These are phyloP conservation scores for Scedosporium dehoogii DNA, from an alignment of 2,329 filamentous ascomycete genomes.

Conservation along the genomic window DNA sequence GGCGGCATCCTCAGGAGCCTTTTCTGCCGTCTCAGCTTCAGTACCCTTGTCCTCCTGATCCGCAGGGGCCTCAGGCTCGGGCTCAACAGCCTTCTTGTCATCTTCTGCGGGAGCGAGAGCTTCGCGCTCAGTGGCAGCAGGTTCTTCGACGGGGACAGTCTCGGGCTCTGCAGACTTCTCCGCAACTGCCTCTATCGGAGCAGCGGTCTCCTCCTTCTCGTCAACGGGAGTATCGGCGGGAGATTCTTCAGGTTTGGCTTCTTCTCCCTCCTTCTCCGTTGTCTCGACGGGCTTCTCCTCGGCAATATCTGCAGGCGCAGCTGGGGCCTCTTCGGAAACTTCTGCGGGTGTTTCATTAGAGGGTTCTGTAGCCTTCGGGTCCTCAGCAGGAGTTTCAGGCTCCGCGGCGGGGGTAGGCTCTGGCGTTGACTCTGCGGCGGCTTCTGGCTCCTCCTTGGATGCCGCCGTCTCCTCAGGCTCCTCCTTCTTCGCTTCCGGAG, in stretches of 20 bases:
- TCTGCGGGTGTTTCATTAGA: not conserved
- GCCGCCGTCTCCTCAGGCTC: slow-evolving; percentile 8
- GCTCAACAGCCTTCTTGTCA: not conserved
- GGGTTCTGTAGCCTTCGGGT: not conserved
- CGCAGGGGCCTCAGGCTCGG: not conserved
- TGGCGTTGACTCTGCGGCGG: not conserved
- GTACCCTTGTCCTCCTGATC: not conserved
- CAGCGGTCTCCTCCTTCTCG: not conserved
- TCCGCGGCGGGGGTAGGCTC: not conserved
- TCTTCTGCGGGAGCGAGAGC: not conserved
- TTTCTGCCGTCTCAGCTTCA: not conserved
- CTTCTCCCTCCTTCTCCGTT: not conserved
- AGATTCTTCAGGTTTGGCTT: not conserved
- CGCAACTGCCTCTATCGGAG: not conserved
- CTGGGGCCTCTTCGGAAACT: not conserved
- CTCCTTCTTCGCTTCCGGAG: not conserved
- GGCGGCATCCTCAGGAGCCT: not conserved
- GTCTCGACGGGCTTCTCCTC: not conserved
- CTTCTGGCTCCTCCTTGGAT: not conserved
- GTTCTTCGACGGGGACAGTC: not conserved
- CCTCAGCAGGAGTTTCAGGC: not conserved
- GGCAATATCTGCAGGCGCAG: not conserved
- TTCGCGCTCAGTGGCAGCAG: not conserved
- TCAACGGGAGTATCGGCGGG: not conserved
- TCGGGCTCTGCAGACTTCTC: not conserved